Evolutionary conservation across 2,329 filamentous ascomycete genomes (phyloP), one percentile per base, ranked within the genome.

Genomic region (Aspergillus fijiensis): DNA sequence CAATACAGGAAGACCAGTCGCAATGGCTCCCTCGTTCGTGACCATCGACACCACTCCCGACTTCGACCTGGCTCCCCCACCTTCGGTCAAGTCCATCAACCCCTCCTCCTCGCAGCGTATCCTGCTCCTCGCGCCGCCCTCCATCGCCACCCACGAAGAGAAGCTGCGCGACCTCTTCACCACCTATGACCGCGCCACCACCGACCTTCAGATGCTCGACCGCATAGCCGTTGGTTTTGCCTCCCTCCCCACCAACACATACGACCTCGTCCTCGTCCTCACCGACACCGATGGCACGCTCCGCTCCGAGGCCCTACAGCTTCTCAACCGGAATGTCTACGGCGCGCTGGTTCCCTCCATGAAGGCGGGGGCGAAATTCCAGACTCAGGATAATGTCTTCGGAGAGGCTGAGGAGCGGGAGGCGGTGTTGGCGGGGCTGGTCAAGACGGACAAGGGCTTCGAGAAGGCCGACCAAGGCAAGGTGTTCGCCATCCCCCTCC

Each of bases 161-260:
- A 87, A 87, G 69, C 84, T 98, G 65, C 85, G 87, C 65, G 80
- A 81, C 66, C 82, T 95, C 63, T 85, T 96, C 70, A 82, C 87
- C 60, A 81, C 86, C 59, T 87, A 91, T 79, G 87, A 95, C 75
- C 89, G 92, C 72, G 80, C 84, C 64, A 81, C 84, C 50, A 94
- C 92, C 63, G 95, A 99, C 73, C 83, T 99, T 56, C 95, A 98
- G 77, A 99, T 99, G 95, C 89, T 99, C 63, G 95, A 99, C 79
- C 91, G 95, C 55, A 85, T 99, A 47, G 87, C 90, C 2, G 85
- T 90, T 39, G 92, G 92, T 63, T 82, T 96, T 42, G 91, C 95
- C 59, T 81, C 87, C 7, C 87, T 99, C 0, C 89, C 93, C 1
- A 68, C 85, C 57, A 80, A 85, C 52, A 90, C 90, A 57, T 99